Conservation (phyloP, 2,329 filamentous ascomycete species). For the Didymella exigua region DNA sequence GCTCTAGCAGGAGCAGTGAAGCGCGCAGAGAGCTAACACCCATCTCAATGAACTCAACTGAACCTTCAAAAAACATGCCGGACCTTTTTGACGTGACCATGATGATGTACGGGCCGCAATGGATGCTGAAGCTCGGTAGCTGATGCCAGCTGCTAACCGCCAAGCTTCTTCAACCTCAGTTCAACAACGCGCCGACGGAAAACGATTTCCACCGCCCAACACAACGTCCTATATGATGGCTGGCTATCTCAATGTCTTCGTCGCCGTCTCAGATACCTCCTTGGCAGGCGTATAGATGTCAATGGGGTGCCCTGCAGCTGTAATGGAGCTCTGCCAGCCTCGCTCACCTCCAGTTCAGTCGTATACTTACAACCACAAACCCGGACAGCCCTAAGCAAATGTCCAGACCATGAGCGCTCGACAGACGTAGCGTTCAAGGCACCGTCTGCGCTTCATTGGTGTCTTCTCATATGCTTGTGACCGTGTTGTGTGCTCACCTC, state of each 20-base stretch:
- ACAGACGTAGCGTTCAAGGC: too few relatives aligned
- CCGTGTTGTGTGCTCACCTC: not conserved
- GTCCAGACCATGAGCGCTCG: not conserved
- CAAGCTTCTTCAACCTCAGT: constrained; percentile 41
- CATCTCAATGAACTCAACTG: constrained; percentile 41
- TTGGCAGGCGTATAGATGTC: not conserved
- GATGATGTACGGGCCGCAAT: constrained; percentile 27
- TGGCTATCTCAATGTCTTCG: not conserved
- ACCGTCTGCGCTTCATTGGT: too few relatives aligned
- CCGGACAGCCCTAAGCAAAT: not conserved
- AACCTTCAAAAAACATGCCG: constrained; percentile 22
- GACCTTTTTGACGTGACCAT: constrained; percentile 22
- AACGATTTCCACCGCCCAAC: constrained; percentile 4
- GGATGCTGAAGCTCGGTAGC: constrained; percentile 21
- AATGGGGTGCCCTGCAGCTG: not conserved
- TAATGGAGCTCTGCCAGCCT: not conserved
- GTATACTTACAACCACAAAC: not conserved
- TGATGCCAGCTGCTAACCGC: constrained; percentile 32
- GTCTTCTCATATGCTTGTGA: not conserved
- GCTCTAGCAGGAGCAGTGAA: constrained; percentile 34
- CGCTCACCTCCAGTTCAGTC: not conserved
- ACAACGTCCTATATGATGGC: constrained; percentile 6
- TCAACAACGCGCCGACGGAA: constrained; percentile 8
- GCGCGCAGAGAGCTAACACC: constrained; percentile 26
- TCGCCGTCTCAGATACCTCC: not conserved